Percentiles rank a stretch among this genome's conserved stretches.
These are phyloP conservation scores for Pichia gijzeniarum DNA, from an alignment of 805 yeast species.

Conservation along the genomic window DNA sequence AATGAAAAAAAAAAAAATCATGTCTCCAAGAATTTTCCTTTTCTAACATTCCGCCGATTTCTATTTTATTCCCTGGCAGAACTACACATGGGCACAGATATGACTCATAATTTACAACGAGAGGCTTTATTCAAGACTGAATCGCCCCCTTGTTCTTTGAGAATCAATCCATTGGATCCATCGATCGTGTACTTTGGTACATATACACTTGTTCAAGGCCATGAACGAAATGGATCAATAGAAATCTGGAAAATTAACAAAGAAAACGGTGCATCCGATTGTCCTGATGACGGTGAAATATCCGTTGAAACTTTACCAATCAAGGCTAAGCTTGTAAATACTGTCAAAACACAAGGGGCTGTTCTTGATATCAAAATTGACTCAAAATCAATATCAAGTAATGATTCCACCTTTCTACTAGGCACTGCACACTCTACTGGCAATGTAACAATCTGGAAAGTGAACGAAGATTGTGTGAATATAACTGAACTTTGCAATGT, in stretches of 20 bases:
- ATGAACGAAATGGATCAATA: conserved; percentile 57
- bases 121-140: conserved; percentile 35
- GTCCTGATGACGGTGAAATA: conserved; percentile 10
- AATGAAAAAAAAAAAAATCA: background rate
- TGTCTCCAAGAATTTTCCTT: no score
- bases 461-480: conserved; percentile 15
- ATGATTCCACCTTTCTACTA: conserved; percentile 36
- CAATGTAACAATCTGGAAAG: conserved; percentile 56
- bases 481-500: conserved; percentile 27
- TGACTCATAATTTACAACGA: conserved; percentile 16
- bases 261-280: background rate
- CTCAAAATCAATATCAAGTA: conserved; percentile 29
- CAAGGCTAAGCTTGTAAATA: conserved; percentile 3
- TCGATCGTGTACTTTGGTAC: conserved; percentile 64
- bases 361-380: conserved; percentile 70
- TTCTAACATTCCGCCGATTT: no score
- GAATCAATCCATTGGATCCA: conserved; percentile 46
- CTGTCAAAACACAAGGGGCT: conserved; percentile 46
- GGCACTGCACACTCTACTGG: conserved; percentile 82
- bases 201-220: conserved; percentile 60
- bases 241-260: conserved; percentile 32
- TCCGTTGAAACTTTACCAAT: background rate
- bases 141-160: conserved; percentile 80
- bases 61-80: no score
- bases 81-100: no score